Conservation (phyloP, 1,139 yeast genomes). For the Ashbya aceris region DNA sequence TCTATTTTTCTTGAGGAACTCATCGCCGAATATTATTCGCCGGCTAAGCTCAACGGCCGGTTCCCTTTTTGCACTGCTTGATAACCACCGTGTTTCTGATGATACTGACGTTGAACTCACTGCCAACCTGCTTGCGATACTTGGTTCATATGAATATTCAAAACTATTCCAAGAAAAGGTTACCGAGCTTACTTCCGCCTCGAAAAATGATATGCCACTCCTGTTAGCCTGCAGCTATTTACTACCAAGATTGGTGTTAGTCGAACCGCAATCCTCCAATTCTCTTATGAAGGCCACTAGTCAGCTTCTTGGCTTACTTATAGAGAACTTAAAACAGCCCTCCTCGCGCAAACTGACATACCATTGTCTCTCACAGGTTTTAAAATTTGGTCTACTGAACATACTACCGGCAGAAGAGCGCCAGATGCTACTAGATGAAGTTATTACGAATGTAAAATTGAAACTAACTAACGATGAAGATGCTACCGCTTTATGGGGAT, state of each 20-base stretch:
- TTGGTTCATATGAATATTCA: constrained; percentile 37
- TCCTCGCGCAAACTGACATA: constrained; percentile 14
- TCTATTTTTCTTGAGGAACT: constrained; percentile 22
- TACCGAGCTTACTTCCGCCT: background rate
- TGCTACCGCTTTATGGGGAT: constrained; percentile 49
- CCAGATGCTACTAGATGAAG: constrained; percentile 18
- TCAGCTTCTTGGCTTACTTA: no score
- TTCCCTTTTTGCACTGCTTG: constrained; percentile 18
- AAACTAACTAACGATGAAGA: constrained; percentile 53
- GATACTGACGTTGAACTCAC: constrained; percentile 28
- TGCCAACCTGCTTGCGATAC: constrained; percentile 46
- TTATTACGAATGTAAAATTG: constrained; percentile 33
- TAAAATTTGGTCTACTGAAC: constrained; percentile 51
- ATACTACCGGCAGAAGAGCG: constrained; percentile 17
- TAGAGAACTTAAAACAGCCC: background rate
- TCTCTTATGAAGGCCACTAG: background rate
- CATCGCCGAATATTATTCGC: constrained; percentile 22
- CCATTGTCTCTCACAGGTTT: constrained; percentile 45
- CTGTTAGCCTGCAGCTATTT: constrained; percentile 39
- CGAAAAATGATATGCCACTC: constrained; percentile 16
- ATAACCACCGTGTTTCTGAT: constrained; percentile 16
- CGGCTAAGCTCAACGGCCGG: constrained; percentile 16
- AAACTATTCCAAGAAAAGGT: background rate
- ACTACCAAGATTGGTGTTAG: constrained; percentile 38
- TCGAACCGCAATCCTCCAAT: background rate